Evolutionary conservation across 2,329 filamentous ascomycete species (phyloP), one percentile per base, ranked within the genome.

Genomic region (Cladosporium sp.): DNA sequence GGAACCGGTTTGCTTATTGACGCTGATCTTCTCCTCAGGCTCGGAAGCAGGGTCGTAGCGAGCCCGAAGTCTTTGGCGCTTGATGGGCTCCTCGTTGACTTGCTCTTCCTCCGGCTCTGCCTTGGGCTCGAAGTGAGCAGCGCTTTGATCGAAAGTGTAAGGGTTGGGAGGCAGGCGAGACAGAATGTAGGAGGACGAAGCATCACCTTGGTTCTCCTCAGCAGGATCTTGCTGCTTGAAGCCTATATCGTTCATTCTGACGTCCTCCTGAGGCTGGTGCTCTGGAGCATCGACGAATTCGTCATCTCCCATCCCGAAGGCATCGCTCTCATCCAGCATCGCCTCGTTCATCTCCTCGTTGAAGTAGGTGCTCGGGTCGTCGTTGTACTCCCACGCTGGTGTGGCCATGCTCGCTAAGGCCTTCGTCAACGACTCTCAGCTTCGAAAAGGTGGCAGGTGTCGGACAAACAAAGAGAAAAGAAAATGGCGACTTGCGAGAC

Each of bases 271-370:
- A 31, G 6, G 18, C n/a, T 49, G 48, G 18, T 57, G 52, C 28
- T 59, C 59, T 28, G 52, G 43, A 10, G 57, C 60, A 43, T 61
- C 59, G 13, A 58, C 52, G 44, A 60, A 60, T 9, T 54, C 55
- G 9, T 59, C 56, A 8, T 59, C 56, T 34, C 16, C 31, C 6
- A 38, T 43, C 14, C 58, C 55, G 10, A 34, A 9, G 32, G n/a
- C 10, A 35, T n/a, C 34, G 34, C 7, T 28, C 22, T 28, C 22
- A 28, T 5, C 22, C 22, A 28, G 22, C 7, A 28, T 28, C 22
- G 22, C 22, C 4, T 28, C 22, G 22, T 28, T 28, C 22, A 28
- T 28, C 22, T 28, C 22, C 22, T 28, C 22, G 22, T 28, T 28
- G 22, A 28, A 28, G 22, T 5, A 28, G 7, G 22, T 28, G 22